phyloP scores from a whole-genome alignment of 208 protist species.

The Acanthamoeba triangularis region DNA sequence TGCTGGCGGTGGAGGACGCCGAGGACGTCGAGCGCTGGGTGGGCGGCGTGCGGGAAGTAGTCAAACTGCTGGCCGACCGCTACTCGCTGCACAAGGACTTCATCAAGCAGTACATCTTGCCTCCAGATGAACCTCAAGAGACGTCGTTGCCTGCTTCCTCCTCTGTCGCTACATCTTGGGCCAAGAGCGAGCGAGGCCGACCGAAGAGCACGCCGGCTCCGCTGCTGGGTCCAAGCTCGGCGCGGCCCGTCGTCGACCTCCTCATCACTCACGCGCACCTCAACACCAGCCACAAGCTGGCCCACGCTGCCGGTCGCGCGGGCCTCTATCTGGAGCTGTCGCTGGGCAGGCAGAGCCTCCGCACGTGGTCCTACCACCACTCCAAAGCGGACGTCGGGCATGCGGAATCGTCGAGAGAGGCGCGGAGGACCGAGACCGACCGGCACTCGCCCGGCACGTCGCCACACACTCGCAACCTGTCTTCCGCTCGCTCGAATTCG shows the following conservation, averaged over 20 bases:
- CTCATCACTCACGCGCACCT: background rate
- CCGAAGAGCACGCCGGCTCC: background rate
- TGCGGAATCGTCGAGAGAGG: too few species aligned
- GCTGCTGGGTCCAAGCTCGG: background rate
- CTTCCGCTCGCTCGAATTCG: background rate
- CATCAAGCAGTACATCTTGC: conserved; percentile 14
- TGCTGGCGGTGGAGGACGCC: background rate
- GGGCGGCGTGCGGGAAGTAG: conserved; percentile 10
- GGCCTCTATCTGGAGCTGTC: conserved; percentile 40
- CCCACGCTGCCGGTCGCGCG: background rate
- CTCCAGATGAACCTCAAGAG: background rate
- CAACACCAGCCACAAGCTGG: background rate
- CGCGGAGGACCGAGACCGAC: background rate
- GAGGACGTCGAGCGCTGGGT: conserved; percentile 7
- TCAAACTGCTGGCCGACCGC: conserved; percentile 34
- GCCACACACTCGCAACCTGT: background rate
- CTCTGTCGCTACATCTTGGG: background rate
- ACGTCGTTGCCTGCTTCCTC: background rate
- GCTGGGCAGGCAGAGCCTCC: conserved; percentile 23
- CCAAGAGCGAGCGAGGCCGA: background rate
- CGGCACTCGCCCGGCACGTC: background rate
- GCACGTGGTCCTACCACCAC: conserved; percentile 34
- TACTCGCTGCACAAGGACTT: conserved; percentile 69
- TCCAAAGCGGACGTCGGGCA: background rate
- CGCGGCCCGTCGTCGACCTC: background rate